Evolutionary conservation across 2,329 filamentous ascomycete species (phyloP), one percentile per base, ranked within the genome.

Genomic region (Bipolaris victoriae): DNA sequence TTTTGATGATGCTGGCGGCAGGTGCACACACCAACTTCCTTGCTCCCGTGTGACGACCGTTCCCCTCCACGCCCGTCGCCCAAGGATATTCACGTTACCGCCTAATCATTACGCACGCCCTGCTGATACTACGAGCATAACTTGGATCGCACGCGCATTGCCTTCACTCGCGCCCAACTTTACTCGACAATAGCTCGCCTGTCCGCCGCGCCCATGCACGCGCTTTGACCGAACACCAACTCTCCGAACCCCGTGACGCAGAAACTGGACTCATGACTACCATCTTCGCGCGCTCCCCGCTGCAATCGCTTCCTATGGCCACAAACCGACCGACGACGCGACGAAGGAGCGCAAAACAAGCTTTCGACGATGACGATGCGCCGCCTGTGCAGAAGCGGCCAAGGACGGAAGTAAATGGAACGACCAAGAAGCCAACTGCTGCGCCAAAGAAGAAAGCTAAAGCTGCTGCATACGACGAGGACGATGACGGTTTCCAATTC

Each of bases 401-500:
- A 33, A 78, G 73, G 71, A 73, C 73, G 51, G 76, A 78, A 49
- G 55, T 71, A 58, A 76, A 73, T 54, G 75, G 73, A n/a, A 63
- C 74, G 40, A 71, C 58, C 52, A 79, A 76, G 63, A 73, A 67
- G 58, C 62, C 64, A 46, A 76, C 72, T 44, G 67, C 70, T 43
- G 69, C 73, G 51, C 62, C 67, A 35, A 77, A 68, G 64, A 78
- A 76, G 67, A 67, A 71, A 37, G 58, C 74, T 36, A 79, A 76
- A 63, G 62, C 67, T 48, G 72, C 75, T 70, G 79, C 78, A 49
- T 80, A 80, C 58, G 76, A 79, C 18, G 79, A 82, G 65, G 71
- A 80, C 33, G 80, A 79, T 52, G 81, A 81, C 53, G 81, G 75
- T 29, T 83, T 83, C 63, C 72, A 77, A 40, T 83, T 83, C 57